phyloP scores from a whole-genome alignment of 176 grass and related monocot genomes.

The Oryza meyeriana region DNA sequence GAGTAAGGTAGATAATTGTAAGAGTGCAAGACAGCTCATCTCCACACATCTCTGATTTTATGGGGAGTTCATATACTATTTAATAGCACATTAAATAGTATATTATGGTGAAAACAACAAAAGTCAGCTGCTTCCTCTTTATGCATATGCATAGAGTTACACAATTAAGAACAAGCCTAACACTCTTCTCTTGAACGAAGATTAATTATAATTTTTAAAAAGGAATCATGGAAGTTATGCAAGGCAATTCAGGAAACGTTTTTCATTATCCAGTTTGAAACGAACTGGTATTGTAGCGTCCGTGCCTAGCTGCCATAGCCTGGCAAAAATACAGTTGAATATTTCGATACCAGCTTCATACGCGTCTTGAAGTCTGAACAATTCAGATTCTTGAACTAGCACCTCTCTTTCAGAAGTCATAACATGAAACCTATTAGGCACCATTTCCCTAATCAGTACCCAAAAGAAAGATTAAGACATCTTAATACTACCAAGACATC shows the following conservation, averaged over 20 bases:
- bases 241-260: background rate
- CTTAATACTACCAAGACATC: too few species aligned
- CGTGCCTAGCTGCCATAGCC: background rate
- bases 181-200: background rate
- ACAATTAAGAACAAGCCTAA: background rate
- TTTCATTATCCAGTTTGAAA: background rate
- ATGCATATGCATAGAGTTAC: background rate
- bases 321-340: background rate
- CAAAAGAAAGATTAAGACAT: too few species aligned
- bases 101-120: background rate
- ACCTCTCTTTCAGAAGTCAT: background rate
- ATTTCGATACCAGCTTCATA: background rate
- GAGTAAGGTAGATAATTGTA: background rate
- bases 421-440: background rate
- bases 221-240: background rate
- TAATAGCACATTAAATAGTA: background rate
- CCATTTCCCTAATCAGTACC: too few species aligned
- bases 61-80: background rate
- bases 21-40: background rate
- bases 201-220: background rate
- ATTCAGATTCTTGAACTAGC: background rate
- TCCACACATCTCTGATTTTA: background rate
- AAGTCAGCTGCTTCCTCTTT: background rate
- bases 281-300: background rate
- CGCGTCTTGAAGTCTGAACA: background rate